phyloP scores from a whole-genome alignment of 2,329 filamentous ascomycete species.

The Arthrinium puccinioides region DNA sequence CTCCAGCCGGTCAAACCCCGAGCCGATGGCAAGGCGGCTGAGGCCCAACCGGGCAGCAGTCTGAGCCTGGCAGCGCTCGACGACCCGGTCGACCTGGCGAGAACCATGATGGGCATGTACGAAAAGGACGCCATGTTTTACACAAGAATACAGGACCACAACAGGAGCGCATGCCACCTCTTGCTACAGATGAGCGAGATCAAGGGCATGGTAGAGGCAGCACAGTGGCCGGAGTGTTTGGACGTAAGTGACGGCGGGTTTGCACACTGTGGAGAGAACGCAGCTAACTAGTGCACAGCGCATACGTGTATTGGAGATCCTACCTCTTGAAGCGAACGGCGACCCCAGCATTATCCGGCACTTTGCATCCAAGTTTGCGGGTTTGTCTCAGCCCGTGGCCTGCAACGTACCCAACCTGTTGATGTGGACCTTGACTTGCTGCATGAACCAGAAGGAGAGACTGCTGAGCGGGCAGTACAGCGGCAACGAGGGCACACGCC shows the following conservation, averaged over 20 bases:
- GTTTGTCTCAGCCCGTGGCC: constrained; percentile 71
- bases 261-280: neutral
- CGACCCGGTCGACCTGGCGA: constrained; percentile 52
- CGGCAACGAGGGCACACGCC: constrained; percentile 58
- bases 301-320: constrained; percentile 68
- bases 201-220: constrained; percentile 46
- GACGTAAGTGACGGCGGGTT: constrained; percentile 41
- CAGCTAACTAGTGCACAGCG: constrained; percentile 39
- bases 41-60: constrained; percentile 42
- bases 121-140: constrained; percentile 55
- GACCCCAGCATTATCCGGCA: constrained; percentile 73
- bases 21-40: constrained; percentile 30
- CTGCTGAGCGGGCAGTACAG: constrained; percentile 67
- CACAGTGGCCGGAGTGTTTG: constrained; percentile 49
- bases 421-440: constrained; percentile 88
- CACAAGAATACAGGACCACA: constrained; percentile 48
- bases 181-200: constrained; percentile 55
- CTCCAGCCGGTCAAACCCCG: constrained; percentile 76
- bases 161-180: constrained; percentile 48
- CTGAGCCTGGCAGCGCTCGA: constrained; percentile 54
- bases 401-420: constrained; percentile 86
- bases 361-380: constrained; percentile 73
- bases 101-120: constrained; percentile 57
- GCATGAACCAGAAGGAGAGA: constrained; percentile 68
- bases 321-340: constrained; percentile 69